Base-by-base conservation (phyloP, 2,329 filamentous ascomycete genomes). In the Lomentospora prolificans region DNA sequence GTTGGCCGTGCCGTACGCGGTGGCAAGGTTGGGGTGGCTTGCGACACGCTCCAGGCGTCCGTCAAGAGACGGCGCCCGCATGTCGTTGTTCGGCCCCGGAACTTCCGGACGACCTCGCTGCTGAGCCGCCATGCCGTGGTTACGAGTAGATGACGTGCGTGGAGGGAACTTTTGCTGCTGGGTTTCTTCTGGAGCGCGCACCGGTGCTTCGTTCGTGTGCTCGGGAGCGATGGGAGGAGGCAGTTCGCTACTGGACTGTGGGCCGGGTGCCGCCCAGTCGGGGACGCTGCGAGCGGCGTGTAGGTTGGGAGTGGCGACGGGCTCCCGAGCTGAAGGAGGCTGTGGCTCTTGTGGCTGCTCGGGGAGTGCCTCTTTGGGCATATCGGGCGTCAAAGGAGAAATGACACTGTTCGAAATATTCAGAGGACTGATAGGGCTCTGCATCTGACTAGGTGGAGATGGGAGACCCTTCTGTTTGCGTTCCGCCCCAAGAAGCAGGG, bases 111-210 rank as follows among this genome's bases (percentile, higher is more conserved):
- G 30, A 7, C 30, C 30, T 33, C 30, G 30, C 28, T 36, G 44
- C 52, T 57, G 57, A 44, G 54, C 59, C 55, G 6, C 57, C 57
- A 19, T 55, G 56, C 30, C 61, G 62, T 51, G 60, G 62, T 30
- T 61, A 61, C 52, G 58, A 60, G 19, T 55, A 4, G 70, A 70
- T 3, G 69, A 64, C 17, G 62, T 65, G n/a, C 70, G 67, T 12
- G 66, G 64, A 6, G 69, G 63, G 36, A 66, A 66, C 55, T 61
- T 66, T 24, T 57, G 55, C 33, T 58, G 65, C 60, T 33, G 30
- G 12, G 55, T 60, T 61, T 22, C 60, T 48, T 33, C 62, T 58
- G 22, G 62, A 27, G 52, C 59, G 52, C 48, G 57, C 48, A 19
- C 59, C 39, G 55, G 48, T 25, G 41, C 31, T 14, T 46, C 28